phyloP scores from a whole-genome alignment of 1,284 basidiomycete species.

The Irpex lacteus region DNA sequence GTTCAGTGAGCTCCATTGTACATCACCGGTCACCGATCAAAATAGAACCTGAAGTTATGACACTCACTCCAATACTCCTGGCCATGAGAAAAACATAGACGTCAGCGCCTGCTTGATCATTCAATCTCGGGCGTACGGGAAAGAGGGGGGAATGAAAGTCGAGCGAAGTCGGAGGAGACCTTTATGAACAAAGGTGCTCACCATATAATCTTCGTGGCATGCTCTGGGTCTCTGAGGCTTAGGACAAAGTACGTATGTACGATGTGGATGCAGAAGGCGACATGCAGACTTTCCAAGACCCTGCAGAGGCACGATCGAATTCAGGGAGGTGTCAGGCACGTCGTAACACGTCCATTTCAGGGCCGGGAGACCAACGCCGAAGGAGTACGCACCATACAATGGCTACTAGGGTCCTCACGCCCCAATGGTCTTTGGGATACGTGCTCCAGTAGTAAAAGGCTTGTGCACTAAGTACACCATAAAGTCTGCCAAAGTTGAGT shows the following conservation, averaged over 20 bases:
- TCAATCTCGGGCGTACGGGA: no score
- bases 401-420: neutral
- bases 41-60: no score
- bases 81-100: no score
- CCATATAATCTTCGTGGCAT: neutral
- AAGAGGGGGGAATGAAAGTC: neutral
- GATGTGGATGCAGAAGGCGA: neutral
- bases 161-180: no score
- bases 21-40: no score
- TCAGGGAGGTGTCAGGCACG: neutral
- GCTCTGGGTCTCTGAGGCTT: neutral
- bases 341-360: neutral
- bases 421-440: neutral
- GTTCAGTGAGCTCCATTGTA: no score
- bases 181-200: neutral
- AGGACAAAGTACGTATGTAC: neutral
- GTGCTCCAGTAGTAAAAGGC: neutral
- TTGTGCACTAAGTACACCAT: neutral
- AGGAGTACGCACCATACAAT: neutral
- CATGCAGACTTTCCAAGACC: neutral
- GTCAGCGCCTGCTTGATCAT: no score
- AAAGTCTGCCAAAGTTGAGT: neutral
- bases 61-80: no score
- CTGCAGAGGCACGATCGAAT: neutral
- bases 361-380: neutral